Evolutionary conservation across 352 stramenopile species (phyloP), one percentile per base, ranked within the genome.

Genomic region (Aphanomyces invadans): DNA sequence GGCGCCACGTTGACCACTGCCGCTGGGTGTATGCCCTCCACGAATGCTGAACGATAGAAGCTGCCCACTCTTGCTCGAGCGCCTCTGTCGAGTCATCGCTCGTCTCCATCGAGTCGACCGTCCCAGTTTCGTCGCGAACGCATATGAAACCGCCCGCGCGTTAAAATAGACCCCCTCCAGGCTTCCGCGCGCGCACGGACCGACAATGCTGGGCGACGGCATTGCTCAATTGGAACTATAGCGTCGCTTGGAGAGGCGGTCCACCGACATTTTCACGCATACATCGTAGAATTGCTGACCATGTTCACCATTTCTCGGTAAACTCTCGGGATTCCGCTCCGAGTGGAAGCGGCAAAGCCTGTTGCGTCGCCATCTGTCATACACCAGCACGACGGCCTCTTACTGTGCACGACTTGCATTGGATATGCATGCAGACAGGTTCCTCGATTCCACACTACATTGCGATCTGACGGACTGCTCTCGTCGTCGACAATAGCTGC

Each of bases 61-160:
- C 60, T 33, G 60, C 60, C 60, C 60, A 67, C n/a, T 67, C 28
- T 26, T 21, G 29, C 21, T 67, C 60, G 7, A 67, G 49, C 19
- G 25, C 60, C 5, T 67, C 60, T 4, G 26, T 67, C 4, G 12
- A 25, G 11, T 67, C 60, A 4, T 51, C 33, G 0, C 4, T 19
- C 55, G 54, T 52, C 17, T 55, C 7, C 28, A 55, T n/a, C n/a
- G n/a, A n/a, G n/a, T n/a, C n/a, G n/a, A n/a, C n/a, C n/a, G n/a
- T n/a, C n/a, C n/a, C n/a, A n/a, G n/a, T n/a, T n/a, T n/a, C n/a
- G n/a, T n/a, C n/a, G n/a, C n/a, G n/a, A 55, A 32, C 48, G 48
- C 7, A 28, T 15, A 15, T 55, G 23, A 32, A 55, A 33, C 23
- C 15, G 28, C n/a, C n/a, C n/a, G n/a, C n/a, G n/a, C n/a, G n/a